Evolutionary conservation across 1,139 yeast species (phyloP).

Genomic region (Ashbya aceris): DNA sequence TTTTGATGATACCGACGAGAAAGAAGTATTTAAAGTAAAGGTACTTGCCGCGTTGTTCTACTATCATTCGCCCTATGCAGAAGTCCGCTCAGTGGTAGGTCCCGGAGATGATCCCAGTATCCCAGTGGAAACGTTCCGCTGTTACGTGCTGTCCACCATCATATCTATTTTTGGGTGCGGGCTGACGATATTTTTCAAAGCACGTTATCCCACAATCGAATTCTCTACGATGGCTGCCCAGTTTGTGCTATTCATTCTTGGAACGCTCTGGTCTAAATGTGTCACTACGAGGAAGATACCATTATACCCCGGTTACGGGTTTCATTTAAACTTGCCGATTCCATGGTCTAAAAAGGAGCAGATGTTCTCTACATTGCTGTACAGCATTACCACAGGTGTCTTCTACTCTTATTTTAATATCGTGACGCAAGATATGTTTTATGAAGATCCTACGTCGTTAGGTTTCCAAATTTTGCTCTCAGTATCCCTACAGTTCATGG

Average conservation of each 20-base stretch:
- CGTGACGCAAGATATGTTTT: conserved; percentile 38
- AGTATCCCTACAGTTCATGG: conserved; percentile 48
- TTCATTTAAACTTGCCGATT: conserved; percentile 37
- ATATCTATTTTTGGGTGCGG: conserved; percentile 51
- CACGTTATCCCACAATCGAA: conserved; percentile 45
- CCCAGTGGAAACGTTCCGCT: conserved; percentile 49
- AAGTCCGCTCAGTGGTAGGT: conserved; percentile 50
- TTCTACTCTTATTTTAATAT: conserved; percentile 40
- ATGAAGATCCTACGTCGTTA: conserved; percentile 35
- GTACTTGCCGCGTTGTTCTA: conserved; percentile 40
- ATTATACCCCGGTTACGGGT: too few species aligned
- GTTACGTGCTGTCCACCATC: conserved; percentile 44
- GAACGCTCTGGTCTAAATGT: conserved; percentile 32
- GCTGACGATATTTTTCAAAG: conserved; percentile 48
- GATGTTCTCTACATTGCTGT: conserved; percentile 46
- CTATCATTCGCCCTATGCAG: conserved; percentile 55
- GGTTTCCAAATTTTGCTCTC: conserved; percentile 46
- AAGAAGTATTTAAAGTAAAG: conserved; percentile 30
- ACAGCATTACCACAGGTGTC: conserved; percentile 35
- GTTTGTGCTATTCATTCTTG: conserved; percentile 50
- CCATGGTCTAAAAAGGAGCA: conserved; percentile 66
- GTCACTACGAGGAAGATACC: conserved; percentile 35
- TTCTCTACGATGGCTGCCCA: conserved; percentile 44
- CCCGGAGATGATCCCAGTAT: conserved; percentile 42
- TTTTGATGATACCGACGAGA: conserved; percentile 10